Base-by-base conservation (phyloP, 2,329 filamentous ascomycete species). In the Coleophoma eucalyptorum region DNA sequence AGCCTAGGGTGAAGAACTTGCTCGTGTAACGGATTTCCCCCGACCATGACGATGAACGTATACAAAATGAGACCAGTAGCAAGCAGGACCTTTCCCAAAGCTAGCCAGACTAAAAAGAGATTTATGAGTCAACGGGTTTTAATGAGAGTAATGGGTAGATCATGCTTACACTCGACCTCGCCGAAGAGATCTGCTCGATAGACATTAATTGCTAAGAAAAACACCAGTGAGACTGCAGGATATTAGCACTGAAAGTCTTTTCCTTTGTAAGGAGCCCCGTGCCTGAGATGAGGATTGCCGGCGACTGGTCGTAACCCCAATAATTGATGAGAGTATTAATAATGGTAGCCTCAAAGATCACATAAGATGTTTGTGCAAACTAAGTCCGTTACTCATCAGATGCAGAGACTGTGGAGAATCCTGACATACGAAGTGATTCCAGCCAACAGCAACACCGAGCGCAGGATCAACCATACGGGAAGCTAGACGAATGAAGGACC, bases 31-130 rank as follows among this genome's bases (percentile, higher is more conserved):
- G 89, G 89, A 58, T 93, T 93, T 2, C 86, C 89, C 5, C 89
- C 89, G 1, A 93, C 69, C 86, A 93, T 92, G 55, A 82, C 82
- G 57, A 94, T 75, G 62, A 94, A 89, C 3, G 89, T 92, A 69
- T 88, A 92, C 56, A 81, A 57, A 57, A 90, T 79, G 50, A 91
- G 73, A 1, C 80, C 85, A 34, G 89, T 67, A 51, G 79, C 80
- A 42, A 80, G 65, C 12, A 80, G 55, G 19, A 80, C 70, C 58
- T 81, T 80, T 46, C 73, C 73, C 1, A 77, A 55, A 4, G 80
- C 74, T 38, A 77, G 73, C 76, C 78, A 83, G 58, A 84, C 74
- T 74, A 54, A 83, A 75, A 42, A 83, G 54, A 54, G 83, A n/a
- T n/a, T 83, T 60, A 83, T 4, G n/a, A 18, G 15, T 5, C 26